Conservation (phyloP, 2,329 filamentous ascomycete genomes). For the Xylaria hypoxylon region DNA sequence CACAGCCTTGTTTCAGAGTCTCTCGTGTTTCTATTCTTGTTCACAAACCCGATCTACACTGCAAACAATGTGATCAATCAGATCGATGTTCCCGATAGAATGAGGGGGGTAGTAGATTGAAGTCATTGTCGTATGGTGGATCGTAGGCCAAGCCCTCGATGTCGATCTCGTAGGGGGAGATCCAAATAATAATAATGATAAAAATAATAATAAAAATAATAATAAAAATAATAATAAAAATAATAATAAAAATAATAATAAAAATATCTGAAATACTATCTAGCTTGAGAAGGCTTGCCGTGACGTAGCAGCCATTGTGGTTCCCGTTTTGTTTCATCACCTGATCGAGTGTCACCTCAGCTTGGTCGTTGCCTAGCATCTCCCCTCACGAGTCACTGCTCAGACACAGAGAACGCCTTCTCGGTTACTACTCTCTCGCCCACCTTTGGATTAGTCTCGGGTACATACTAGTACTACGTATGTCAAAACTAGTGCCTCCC, state of each 20-base stretch:
- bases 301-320: conserved; percentile 26
- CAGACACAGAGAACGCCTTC: conserved; percentile 18
- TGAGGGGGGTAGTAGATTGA: not conserved
- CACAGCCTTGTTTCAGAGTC: conserved; percentile 37
- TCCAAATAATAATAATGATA: conserved; percentile 5
- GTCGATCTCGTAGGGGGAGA: conserved; percentile 19
- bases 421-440: conserved; percentile 15
- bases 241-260: conserved; percentile 3
- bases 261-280: conserved; percentile 2
- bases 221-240: conserved; percentile 4
- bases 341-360: conserved; percentile 21
- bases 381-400: too few relatives aligned
- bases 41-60: conserved; percentile 25
- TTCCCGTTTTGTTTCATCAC: conserved; percentile 28
- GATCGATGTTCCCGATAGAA: conserved; percentile 5
- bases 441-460: conserved; percentile 6
- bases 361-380: conserved; percentile 15
- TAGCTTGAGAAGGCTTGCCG: not conserved
- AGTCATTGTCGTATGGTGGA: conserved; percentile 18
- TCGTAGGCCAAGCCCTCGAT: conserved; percentile 29
- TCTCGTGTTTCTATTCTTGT: conserved; percentile 32
- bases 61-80: conserved; percentile 13
- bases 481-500: not conserved
- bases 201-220: conserved; percentile 4
- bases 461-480: not conserved